Percentiles rank a stretch among this genome's conserved stretches.
phyloP scores from a whole-genome alignment of 208 protist species.

The Wallacemonas sp. region DNA sequence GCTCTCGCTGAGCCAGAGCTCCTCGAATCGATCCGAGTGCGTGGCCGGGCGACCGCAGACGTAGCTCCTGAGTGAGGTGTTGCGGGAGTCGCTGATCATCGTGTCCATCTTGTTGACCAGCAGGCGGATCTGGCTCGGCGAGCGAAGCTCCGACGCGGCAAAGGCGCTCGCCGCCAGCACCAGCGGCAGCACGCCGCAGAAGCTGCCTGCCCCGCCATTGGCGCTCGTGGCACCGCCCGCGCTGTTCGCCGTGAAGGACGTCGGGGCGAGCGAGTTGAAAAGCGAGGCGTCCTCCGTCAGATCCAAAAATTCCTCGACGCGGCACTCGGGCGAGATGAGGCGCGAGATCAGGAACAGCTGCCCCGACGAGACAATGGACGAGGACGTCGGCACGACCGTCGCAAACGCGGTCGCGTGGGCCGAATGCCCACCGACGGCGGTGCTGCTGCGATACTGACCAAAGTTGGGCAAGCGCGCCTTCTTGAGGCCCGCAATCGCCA shows the following conservation, averaged over 20 bases:
- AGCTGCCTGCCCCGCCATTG: background rate
- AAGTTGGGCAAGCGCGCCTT: conserved; percentile 26
- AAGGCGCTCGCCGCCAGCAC: conserved; percentile 23
- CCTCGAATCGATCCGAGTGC: conserved; percentile 77
- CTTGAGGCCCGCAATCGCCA: conserved; percentile 37
- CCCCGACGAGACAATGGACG: conserved; percentile 50
- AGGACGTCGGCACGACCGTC: conserved; percentile 25
- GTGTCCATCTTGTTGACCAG: conserved; percentile 61
- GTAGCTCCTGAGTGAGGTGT: conserved; percentile 63
- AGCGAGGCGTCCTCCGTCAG: conserved; percentile 40
- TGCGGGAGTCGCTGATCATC: conserved; percentile 45
- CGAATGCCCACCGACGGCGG: background rate
- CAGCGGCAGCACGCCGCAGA: conserved; percentile 23
- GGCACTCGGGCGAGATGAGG: conserved; percentile 55
- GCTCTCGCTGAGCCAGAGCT: conserved; percentile 68
- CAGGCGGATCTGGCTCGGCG: conserved; percentile 38
- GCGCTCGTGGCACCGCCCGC: background rate
- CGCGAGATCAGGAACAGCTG: conserved; percentile 65
- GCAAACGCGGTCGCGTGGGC: conserved; percentile 4
- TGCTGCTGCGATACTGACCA: background rate
- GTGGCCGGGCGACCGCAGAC: conserved; percentile 40
- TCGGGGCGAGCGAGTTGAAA: conserved; percentile 29
- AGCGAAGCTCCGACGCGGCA: conserved; percentile 16
- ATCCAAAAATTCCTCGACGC: conserved; percentile 71
- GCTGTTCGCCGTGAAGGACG: conserved; percentile 18